Conservation (phyloP, 2,329 filamentous ascomycete species). For the Calonectria ilicicola region DNA sequence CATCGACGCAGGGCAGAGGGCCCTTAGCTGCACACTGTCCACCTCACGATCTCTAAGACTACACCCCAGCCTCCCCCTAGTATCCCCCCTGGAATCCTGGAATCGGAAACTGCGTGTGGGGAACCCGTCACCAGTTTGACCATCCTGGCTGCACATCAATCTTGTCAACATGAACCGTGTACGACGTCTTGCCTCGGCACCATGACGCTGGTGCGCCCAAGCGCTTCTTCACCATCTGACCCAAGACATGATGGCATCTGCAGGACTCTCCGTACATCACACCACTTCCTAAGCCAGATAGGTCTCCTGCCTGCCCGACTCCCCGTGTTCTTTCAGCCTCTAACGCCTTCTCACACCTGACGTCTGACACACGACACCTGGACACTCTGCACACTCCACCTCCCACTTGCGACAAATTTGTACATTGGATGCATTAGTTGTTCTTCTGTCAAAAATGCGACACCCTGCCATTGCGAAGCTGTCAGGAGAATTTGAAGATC, state of each 20-base stretch:
- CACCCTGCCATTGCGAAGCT: not conserved
- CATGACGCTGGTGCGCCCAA: not conserved
- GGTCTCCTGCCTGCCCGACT: not conserved
- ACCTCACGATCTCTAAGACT: constrained; percentile 11
- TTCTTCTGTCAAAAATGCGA: not conserved
- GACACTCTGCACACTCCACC: not conserved
- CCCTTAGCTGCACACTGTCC: constrained; percentile 12
- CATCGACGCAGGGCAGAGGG: not conserved
- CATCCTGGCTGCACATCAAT: constrained; percentile 20
- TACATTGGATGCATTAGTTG: not conserved
- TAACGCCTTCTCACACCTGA: not conserved
- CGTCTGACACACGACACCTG: not conserved
- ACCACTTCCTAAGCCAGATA: not conserved
- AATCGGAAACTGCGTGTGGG: constrained; percentile 14
- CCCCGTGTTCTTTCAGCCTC: constrained; percentile 10
- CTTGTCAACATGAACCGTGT: constrained; percentile 20
- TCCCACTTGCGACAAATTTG: not conserved
- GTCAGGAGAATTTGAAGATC: not conserved
- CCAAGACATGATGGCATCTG: constrained; percentile 7
- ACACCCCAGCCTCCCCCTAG: not conserved
- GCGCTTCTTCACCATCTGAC: not conserved
- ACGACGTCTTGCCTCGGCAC: not conserved
- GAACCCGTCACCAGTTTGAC: constrained; percentile 3
- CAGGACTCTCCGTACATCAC: constrained; percentile 7
- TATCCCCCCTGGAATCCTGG: not conserved